A percentile compares a stretch with the other conserved stretches of the same genome.
phyloP scores from a whole-genome alignment of 1,284 basidiomycete species.

The Phylloboletellus chloephorus region DNA sequence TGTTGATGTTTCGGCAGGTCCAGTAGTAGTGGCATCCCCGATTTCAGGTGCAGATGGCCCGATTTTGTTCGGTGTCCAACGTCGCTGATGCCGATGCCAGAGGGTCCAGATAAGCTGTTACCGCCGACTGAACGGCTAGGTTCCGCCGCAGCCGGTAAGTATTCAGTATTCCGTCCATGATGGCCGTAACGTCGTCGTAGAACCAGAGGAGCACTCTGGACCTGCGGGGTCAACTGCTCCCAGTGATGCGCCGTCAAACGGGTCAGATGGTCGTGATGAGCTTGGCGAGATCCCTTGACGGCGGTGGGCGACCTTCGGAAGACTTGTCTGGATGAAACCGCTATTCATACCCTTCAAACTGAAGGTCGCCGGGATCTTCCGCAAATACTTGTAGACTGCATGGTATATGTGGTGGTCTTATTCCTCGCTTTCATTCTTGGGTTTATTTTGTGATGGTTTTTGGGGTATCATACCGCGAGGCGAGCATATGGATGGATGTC shows the following conservation, averaged over 20 bases:
- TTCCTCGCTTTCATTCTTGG: slow-evolving; percentile 22
- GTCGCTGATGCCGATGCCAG: slow-evolving; percentile 18
- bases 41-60: slow-evolving; percentile 18
- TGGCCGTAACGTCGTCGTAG: slow-evolving; percentile 13
- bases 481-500: no score
- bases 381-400: slow-evolving; percentile 36
- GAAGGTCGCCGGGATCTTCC: slow-evolving; percentile 56
- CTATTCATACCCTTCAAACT: slow-evolving; percentile 45
- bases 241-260: slow-evolving; percentile 9
- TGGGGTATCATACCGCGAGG: slow-evolving; percentile 17
- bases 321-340: slow-evolving; percentile 41
- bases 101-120: slow-evolving; percentile 8
- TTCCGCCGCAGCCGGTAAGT: slow-evolving; percentile 17
- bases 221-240: not conserved
- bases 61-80: slow-evolving; percentile 4
- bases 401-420: slow-evolving; percentile 15
- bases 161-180: slow-evolving; percentile 6
- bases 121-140: not conserved
- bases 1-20: slow-evolving; percentile 23
- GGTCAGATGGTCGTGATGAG: slow-evolving; percentile 16
- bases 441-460: slow-evolving; percentile 21
- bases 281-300: slow-evolving; percentile 37
- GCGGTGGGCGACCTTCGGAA: slow-evolving; percentile 55
- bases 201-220: slow-evolving; percentile 4
- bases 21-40: slow-evolving; percentile 16